Conservation (phyloP, 345 rosid genomes). For the Passiflora organensis region DNA sequence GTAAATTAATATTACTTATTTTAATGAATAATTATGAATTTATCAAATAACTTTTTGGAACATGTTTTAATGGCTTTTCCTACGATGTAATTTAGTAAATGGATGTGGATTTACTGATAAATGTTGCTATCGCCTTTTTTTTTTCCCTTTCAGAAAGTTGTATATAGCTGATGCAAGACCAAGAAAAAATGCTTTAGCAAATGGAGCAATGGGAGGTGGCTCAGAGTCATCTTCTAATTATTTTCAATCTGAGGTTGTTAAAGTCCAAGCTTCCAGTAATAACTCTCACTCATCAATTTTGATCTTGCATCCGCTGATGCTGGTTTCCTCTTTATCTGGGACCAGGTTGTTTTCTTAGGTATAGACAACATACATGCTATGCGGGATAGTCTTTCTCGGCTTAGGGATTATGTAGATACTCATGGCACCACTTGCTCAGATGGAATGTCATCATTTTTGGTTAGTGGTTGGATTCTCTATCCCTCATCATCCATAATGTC, state of each 20-base stretch:
- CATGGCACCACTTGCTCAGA: slow-evolving; percentile 92
- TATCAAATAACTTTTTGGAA: too few relatives aligned
- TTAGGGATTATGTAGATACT: slow-evolving; percentile 94
- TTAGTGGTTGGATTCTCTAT: slow-evolving; percentile 30
- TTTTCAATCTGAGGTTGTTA: slow-evolving; percentile 87
- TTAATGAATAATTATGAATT: too few relatives aligned
- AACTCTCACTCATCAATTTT: slow-evolving; percentile 10
- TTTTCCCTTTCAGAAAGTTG: slow-evolving; percentile 56
- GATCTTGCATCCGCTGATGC: slow-evolving; percentile 13
- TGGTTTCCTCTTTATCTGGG: slow-evolving; percentile 15
- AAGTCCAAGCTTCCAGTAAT: background rate
- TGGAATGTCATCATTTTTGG: slow-evolving; percentile 95
- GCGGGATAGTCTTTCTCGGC: slow-evolving; percentile 96
- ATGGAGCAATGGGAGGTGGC: slow-evolving; percentile 99
- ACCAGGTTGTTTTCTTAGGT: slow-evolving; percentile 91
- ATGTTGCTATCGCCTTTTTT: background rate
- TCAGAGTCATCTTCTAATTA: slow-evolving; percentile 96
- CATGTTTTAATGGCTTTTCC: too few relatives aligned
- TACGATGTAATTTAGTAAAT: too few relatives aligned
- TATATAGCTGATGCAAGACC: slow-evolving; percentile 99
- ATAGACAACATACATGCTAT: slow-evolving; percentile 98
- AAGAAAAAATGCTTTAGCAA: slow-evolving; percentile 95
- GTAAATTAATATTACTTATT: background rate
- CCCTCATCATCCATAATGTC: background rate
- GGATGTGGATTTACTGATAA: too few relatives aligned